Percentiles rank a stretch among this genome's conserved stretches.
Evolutionary conservation across 768 basidiomycete species (phyloP).

Genomic region (Tephrocybe sp.): DNA sequence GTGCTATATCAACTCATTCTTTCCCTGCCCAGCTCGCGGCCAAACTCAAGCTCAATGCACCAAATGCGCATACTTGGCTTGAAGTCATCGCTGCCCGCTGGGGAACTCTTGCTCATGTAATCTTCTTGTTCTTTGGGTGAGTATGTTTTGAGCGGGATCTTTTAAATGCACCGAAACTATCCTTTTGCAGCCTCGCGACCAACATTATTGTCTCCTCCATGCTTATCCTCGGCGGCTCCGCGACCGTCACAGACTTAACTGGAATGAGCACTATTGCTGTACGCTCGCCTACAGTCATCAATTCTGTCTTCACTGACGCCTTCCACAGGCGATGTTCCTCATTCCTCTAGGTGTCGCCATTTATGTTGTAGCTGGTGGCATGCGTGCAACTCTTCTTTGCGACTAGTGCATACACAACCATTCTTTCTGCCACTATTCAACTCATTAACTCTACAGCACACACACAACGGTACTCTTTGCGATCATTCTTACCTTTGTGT

Average conservation of each 20-base stretch:
- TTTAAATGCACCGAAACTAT: background rate
- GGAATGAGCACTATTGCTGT: slow-evolving; percentile 88
- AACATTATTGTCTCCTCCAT: slow-evolving; percentile 92
- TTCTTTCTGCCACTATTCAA: background rate
- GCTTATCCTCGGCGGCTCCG: slow-evolving; percentile 78
- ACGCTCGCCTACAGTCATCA: background rate
- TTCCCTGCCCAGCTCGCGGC: slow-evolving; percentile 88
- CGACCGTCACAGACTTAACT: slow-evolving; percentile 84
- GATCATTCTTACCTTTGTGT: slow-evolving; percentile 74
- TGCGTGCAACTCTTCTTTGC: slow-evolving; percentile 83
- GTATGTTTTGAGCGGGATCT: slow-evolving; percentile 10
- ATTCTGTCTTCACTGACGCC: background rate
- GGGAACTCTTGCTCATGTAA: slow-evolving; percentile 75
- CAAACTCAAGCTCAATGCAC: slow-evolving; percentile 90
- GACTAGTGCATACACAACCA: slow-evolving; percentile 62
- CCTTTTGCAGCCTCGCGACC: slow-evolving; percentile 64
- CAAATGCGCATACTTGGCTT: slow-evolving; percentile 84
- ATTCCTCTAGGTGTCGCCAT: slow-evolving; percentile 86
- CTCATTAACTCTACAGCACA: slow-evolving; percentile 47
- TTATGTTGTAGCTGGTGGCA: slow-evolving; percentile 86
- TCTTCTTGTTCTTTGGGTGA: slow-evolving; percentile 89
- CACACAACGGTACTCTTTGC: slow-evolving; percentile 86
- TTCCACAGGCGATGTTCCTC: slow-evolving; percentile 75
- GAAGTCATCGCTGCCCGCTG: slow-evolving; percentile 83
- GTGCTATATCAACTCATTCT: background rate